phyloP scores from a whole-genome alignment of 2,329 filamentous ascomycete genomes.

The Pyrenophora graminea region DNA sequence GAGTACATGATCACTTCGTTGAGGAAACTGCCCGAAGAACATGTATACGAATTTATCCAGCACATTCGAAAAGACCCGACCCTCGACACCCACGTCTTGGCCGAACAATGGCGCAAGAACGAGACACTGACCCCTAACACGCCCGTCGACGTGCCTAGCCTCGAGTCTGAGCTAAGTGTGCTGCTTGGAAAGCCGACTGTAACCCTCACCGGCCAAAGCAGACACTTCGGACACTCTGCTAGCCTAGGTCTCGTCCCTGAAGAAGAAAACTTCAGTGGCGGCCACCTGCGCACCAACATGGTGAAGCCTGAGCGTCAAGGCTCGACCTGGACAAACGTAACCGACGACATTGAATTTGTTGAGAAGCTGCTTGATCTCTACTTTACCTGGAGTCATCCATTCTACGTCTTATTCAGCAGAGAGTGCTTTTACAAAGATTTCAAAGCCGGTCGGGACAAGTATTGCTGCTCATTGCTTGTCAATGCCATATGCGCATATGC shows the following conservation, averaged over 20 bases:
- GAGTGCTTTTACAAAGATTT: constrained; percentile 73
- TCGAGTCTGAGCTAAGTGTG: constrained; percentile 44
- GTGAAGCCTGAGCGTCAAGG: constrained; percentile 22
- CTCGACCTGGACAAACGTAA: constrained; percentile 64
- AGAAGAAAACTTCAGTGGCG: constrained; percentile 38
- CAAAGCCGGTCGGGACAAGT: constrained; percentile 62
- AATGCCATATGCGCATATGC: constrained; percentile 69
- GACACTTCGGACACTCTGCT: constrained; percentile 47
- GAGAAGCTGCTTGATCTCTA: constrained; percentile 68
- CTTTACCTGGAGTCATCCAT: constrained; percentile 74
- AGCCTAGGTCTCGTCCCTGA: constrained; percentile 43
- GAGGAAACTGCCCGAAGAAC: constrained; percentile 50
- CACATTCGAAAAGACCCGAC: constrained; percentile 49
- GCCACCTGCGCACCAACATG: constrained; percentile 17
- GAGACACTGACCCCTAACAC: constrained; percentile 41
- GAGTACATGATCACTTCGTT: constrained; percentile 52
- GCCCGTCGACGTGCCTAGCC: constrained; percentile 29
- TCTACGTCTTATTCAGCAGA: constrained; percentile 72
- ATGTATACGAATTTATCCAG: constrained; percentile 50
- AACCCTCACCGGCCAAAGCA: constrained; percentile 40
- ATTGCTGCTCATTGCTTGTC: constrained; percentile 69
- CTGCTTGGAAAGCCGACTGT: constrained; percentile 45
- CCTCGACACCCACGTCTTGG: constrained; percentile 47
- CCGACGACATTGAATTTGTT: constrained; percentile 61
- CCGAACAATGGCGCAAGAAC: constrained; percentile 48